phyloP scores from a whole-genome alignment of 805 yeast genomes.

The Torulaspora quercuum region DNA sequence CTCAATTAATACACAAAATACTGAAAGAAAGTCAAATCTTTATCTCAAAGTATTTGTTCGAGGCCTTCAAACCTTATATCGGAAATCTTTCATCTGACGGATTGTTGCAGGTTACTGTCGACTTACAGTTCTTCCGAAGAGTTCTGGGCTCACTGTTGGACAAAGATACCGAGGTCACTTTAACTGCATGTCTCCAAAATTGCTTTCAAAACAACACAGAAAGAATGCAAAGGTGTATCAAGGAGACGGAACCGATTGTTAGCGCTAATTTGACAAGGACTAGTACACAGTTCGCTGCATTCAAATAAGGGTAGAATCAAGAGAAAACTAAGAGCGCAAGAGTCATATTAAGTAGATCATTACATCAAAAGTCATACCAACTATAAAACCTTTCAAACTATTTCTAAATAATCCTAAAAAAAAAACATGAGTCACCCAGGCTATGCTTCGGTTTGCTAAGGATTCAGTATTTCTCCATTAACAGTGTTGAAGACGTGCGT shows the following conservation, averaged over 20 bases:
- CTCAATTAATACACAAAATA: slow-evolving; percentile 44
- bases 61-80: slow-evolving; percentile 42
- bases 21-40: slow-evolving; percentile 44
- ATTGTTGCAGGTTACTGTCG: slow-evolving; percentile 49
- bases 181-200: slow-evolving; percentile 33
- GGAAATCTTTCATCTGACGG: slow-evolving; percentile 48
- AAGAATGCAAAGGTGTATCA: slow-evolving; percentile 26
- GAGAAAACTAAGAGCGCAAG: too few species aligned
- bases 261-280: slow-evolving; percentile 32
- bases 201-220: slow-evolving; percentile 33
- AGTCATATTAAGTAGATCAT: too few species aligned
- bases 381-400: neutral
- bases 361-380: too few species aligned
- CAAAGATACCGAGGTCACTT: slow-evolving; percentile 32
- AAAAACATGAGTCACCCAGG: too few species aligned
- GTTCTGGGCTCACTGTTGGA: slow-evolving; percentile 31
- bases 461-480: too few species aligned
- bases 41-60: slow-evolving; percentile 37
- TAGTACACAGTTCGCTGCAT: slow-evolving; percentile 35
- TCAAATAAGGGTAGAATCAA: slow-evolving; percentile 22
- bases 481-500: too few species aligned
- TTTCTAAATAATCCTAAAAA: neutral
- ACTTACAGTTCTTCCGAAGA: slow-evolving; percentile 49
- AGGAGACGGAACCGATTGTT: slow-evolving; percentile 33
- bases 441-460: too few species aligned